Evolutionary conservation across 2,329 filamentous ascomycete genomes (phyloP).

Genomic region (Fusarium sp.): DNA sequence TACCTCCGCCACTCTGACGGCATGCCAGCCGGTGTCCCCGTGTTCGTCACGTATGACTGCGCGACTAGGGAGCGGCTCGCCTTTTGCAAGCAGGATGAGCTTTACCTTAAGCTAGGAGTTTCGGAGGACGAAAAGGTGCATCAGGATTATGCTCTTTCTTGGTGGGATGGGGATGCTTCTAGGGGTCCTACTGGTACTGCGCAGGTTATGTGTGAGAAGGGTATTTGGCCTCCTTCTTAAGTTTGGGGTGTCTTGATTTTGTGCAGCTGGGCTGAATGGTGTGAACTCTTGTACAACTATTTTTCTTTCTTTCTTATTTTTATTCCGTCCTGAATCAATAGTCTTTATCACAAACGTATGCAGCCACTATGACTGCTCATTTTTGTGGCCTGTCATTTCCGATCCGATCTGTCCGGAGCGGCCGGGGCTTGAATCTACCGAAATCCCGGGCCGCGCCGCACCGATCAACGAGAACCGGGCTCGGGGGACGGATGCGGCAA

Average conservation of each 20-base stretch:
- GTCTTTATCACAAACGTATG: background rate
- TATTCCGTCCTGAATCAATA: background rate
- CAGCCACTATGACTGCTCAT: background rate
- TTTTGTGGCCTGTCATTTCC: background rate
- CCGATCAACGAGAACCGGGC: background rate
- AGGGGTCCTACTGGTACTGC: background rate
- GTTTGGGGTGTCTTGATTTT: background rate
- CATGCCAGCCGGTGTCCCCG: background rate
- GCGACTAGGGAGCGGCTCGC: constrained; percentile 1
- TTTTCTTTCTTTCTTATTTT: background rate
- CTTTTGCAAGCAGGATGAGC: constrained; percentile 14
- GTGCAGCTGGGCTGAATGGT: background rate
- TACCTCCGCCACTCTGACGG: background rate
- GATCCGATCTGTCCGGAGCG: background rate
- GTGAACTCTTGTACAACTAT: background rate
- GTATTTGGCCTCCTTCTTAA: background rate
- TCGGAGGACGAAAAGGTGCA: background rate
- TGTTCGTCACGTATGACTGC: constrained; percentile 11
- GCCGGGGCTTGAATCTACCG: background rate
- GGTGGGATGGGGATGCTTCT: background rate
- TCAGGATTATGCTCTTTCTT: constrained; percentile 1
- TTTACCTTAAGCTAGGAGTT: constrained; percentile 14
- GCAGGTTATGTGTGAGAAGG: constrained; percentile 1
- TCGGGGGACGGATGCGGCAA: background rate
- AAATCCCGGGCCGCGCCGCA: background rate